Conservation (phyloP, 139 green algal species). For the Coelastrella sp. region DNA sequence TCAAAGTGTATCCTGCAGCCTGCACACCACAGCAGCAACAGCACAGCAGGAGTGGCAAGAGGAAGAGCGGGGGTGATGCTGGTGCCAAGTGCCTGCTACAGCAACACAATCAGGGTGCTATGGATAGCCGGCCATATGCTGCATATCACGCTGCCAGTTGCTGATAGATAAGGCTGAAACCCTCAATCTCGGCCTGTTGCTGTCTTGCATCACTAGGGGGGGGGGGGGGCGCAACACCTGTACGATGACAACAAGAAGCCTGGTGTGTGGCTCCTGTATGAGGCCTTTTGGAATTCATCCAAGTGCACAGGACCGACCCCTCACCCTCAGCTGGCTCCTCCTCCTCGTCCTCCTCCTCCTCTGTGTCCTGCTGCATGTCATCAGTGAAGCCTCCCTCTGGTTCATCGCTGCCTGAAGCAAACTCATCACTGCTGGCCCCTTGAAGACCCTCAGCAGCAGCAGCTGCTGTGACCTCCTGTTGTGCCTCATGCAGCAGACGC, state of each 20-base stretch:
- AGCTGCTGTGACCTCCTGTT: conserved; percentile 5
- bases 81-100: too few species aligned
- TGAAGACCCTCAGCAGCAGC: background rate
- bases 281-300: too few species aligned
- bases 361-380: background rate
- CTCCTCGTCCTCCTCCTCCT: background rate
- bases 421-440: background rate
- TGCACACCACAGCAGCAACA: background rate
- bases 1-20: conserved; percentile 20
- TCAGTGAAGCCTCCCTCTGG: background rate
- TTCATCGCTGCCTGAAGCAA: background rate
- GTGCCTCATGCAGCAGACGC: background rate
- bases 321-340: background rate
- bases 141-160: too few species aligned
- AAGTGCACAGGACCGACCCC: background rate
- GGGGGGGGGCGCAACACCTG: background rate
- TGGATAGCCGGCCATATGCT: too few species aligned
- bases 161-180: too few species aligned
- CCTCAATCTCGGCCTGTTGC: too few species aligned
- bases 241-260: background rate
- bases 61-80: too few species aligned
- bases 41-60: background rate
- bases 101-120: too few species aligned
- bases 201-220: too few species aligned
- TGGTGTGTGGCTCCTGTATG: background rate